Evolutionary conservation across 2,329 filamentous ascomycete species (phyloP), one percentile per base, ranked within the genome.

Genomic region (Cryphonectria nitschkei): DNA sequence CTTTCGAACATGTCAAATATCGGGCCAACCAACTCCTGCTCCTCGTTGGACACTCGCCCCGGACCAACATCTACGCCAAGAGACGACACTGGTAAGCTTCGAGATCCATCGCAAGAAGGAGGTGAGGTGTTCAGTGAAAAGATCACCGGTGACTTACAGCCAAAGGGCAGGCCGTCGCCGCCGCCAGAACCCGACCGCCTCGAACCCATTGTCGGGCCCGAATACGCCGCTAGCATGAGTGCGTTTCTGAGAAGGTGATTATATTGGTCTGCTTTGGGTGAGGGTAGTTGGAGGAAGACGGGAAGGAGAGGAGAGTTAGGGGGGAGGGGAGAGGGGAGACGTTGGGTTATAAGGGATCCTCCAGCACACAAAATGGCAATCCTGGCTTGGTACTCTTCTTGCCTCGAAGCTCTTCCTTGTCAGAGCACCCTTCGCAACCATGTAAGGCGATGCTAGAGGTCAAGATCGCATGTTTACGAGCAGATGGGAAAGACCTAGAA

Each of bases 211-310:
- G 82, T 87, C 79, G 83, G 84, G 61, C 61, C 61, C 84, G 80
- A 84, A 78, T 85, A 84, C 81, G 87, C 79, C 76, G 84, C 85
- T 77, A 88, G 85, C 87, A 89, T 89, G 84, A 80, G 81, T 83
- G 82, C 85, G 82, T 79, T 75, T 77, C 77, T 8, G 34, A 3
- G 9, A 39, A 58, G 19, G 32, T 19, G 3, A 34, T 11, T 39
- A 22, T 43, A 5, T 43, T 22, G 61, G 61, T 11, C 14, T 0
- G 39, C 8, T 6, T 34, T 6, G 29, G 13, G 26, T n/a, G 26
- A 26, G 19, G 37, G 5, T 34, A 2, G 16, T 9, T 60, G 34
- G 39, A 29, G 16, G 39, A 22, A 61, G 16, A 16, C 32, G 32
- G 5, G 13, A 37, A 29, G 26, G 22, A 67, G 2, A 19, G 26